phyloP scores from a whole-genome alignment of 2,329 filamentous ascomycete genomes.

The Phoma sp. region DNA sequence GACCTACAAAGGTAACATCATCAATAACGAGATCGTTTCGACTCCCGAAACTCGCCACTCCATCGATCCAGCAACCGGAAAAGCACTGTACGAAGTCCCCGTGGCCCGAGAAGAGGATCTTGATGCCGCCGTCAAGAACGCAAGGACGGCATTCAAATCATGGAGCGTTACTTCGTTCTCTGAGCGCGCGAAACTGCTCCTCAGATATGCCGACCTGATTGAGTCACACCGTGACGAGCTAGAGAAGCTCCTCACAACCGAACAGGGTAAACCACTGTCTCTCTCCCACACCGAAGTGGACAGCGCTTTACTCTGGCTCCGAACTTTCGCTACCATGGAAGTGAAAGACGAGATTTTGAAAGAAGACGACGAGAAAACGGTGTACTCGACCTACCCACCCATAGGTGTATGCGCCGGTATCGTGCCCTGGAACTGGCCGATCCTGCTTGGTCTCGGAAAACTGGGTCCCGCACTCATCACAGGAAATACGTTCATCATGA shows the following conservation, averaged over 20 bases:
- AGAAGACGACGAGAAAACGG: constrained; percentile 52
- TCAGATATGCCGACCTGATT: constrained; percentile 29
- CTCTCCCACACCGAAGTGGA: constrained; percentile 28
- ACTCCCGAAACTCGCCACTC: constrained; percentile 53
- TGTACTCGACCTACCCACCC: constrained; percentile 52
- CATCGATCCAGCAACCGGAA: constrained; percentile 58
- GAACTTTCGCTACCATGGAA: constrained; percentile 39
- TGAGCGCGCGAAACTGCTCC: constrained; percentile 26
- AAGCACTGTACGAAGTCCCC: constrained; percentile 57
- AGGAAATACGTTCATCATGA: constrained; percentile 63
- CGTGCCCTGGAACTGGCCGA: constrained; percentile 53
- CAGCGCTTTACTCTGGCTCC: constrained; percentile 33
- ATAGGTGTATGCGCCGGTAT: constrained; percentile 53
- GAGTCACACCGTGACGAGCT: constrained; percentile 28
- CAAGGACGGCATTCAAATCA: constrained; percentile 51
- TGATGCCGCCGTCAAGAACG: constrained; percentile 55
- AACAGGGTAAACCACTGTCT: constrained; percentile 35
- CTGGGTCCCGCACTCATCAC: constrained; percentile 64
- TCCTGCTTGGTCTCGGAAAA: constrained; percentile 54
- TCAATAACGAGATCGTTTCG: constrained; percentile 54
- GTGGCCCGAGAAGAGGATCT: constrained; percentile 56
- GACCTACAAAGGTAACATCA: constrained; percentile 51
- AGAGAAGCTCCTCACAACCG: constrained; percentile 29
- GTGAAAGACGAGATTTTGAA: constrained; percentile 46
- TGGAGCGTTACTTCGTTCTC: constrained; percentile 47